Conservation (phyloP, 129 eudicot genomes). For the Oenanthe sinensis region DNA sequence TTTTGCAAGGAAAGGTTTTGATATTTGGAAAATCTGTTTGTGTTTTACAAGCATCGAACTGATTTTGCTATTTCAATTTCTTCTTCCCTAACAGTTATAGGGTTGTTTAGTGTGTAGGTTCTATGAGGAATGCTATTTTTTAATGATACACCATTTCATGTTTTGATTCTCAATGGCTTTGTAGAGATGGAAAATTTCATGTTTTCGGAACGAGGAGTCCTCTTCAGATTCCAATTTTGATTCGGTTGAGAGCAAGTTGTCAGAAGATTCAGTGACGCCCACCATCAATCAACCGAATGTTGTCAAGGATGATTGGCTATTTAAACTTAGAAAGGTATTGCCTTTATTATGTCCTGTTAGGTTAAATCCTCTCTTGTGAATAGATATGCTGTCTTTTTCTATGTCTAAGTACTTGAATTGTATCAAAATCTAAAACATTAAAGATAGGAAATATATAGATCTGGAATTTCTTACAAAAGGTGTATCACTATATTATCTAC, state of each 20-base stretch:
- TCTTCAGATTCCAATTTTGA: constrained; percentile 20
- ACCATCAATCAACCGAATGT: constrained; percentile 18
- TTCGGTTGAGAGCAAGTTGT: constrained; percentile 19
- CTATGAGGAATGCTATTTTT: not conserved
- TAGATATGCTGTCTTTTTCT: not conserved
- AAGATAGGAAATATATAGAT: not conserved
- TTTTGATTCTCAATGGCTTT: constrained; percentile 9
- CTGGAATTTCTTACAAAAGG: not conserved
- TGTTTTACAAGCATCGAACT: no score
- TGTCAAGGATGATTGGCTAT: constrained; percentile 28
- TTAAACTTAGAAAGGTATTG: constrained; percentile 32
- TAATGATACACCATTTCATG: not conserved
- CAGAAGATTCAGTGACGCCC: constrained; percentile 26
- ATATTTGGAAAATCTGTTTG: no score
- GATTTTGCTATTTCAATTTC: not conserved
- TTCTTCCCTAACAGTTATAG: not conserved
- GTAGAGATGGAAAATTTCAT: constrained; percentile 44
- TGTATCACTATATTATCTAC: not conserved
- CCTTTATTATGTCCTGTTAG: not conserved
- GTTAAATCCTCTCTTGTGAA: not conserved
- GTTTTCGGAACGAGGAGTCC: constrained; percentile 37
- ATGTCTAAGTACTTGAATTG: not conserved
- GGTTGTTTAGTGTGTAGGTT: not conserved
- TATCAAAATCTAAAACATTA: not conserved
- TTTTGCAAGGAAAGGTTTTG: no score